phyloP scores from a whole-genome alignment of 2,329 filamentous ascomycete genomes.

The Aspergillus quadricinctus region DNA sequence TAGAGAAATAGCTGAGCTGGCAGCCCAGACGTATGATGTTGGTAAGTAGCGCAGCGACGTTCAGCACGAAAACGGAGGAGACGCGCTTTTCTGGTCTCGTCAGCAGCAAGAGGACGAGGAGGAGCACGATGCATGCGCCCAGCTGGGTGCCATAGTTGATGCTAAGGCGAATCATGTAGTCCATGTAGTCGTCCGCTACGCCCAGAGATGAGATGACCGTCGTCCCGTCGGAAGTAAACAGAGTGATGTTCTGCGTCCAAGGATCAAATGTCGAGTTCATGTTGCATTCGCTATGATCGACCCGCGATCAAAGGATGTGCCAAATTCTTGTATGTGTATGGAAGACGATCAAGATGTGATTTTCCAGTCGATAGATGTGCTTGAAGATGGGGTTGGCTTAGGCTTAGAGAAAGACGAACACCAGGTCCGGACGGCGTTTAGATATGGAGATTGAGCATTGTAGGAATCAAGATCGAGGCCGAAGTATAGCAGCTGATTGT shows the following conservation, averaged over 20 bases:
- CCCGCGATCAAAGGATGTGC: background rate
- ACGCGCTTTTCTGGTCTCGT: constrained; percentile 62
- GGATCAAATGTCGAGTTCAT: constrained; percentile 44
- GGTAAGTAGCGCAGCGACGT: constrained; percentile 56
- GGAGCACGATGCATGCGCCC: constrained; percentile 62
- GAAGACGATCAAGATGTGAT: background rate
- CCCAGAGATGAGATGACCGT: constrained; percentile 39
- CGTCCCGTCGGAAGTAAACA: constrained; percentile 44
- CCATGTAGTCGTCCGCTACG: constrained; percentile 43
- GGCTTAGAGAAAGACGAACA: background rate
- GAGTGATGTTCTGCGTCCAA: constrained; percentile 48
- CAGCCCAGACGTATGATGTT: constrained; percentile 53
- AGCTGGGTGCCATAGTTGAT: constrained; percentile 69
- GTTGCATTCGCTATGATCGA: background rate
- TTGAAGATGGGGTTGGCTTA: background rate
- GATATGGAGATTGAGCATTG: constrained; percentile 10
- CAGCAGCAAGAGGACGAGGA: constrained; percentile 63
- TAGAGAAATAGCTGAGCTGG: constrained; percentile 53
- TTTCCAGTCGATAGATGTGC: background rate
- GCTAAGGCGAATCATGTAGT: constrained; percentile 46
- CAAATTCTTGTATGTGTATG: background rate
- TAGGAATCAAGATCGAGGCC: background rate
- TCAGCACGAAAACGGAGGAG: constrained; percentile 62
- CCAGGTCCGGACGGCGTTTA: constrained; percentile 3
- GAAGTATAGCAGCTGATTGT: background rate